Evolutionary conservation across 371 early-diverging fungal genomes (phyloP), one percentile per base, ranked within the genome.

Genomic region (Basidiobolus heterosporus): DNA sequence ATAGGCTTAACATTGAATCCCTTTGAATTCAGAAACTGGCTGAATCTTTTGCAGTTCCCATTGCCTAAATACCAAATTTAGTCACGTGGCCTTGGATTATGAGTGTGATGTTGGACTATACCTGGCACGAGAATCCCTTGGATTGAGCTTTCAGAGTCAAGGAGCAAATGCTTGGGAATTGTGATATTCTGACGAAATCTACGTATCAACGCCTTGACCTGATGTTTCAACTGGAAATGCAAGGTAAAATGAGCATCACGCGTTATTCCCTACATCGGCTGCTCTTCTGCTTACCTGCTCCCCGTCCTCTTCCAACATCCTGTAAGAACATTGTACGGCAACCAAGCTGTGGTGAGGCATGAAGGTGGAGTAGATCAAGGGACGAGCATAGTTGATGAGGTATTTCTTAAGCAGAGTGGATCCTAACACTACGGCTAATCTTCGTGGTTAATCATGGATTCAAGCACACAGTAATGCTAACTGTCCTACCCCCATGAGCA

Each of bases 281-380:
- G 30, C 3, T 9, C 30, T 30, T 30, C 30, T 13, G 14, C 47
- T 54, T 66, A 77, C 75, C 52, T 61, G 56, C 38, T 58, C 49
- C 1, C 72, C 72, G 44, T 66, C 53, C 7, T 70, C 74, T 19
- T 58, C 53, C 20, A 66, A 65, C 42, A 75, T 52, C 41, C 67
- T 50, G 48, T 78, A 76, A 1, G 74, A 68, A 24, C 69, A 69
- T 46, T 65, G 65, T 47, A 80, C 66, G 35, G 72, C 65, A 6
- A 71, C 70, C 18, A 77, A 51, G 36, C 62, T 71, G 22, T 55
- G 66, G 50, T 60, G 64, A 1, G 85, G 61, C 54, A 85, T 69
- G 44, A 83, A 80, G 0, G 89, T 88, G 5, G 85, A 83, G 54
- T 82, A 88, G 35, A 88, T 77, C 21, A 85, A 55, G 0, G 89